Conservation (phyloP, 2,329 filamentous ascomycete species). For the Pyrenophora seminiperda region DNA sequence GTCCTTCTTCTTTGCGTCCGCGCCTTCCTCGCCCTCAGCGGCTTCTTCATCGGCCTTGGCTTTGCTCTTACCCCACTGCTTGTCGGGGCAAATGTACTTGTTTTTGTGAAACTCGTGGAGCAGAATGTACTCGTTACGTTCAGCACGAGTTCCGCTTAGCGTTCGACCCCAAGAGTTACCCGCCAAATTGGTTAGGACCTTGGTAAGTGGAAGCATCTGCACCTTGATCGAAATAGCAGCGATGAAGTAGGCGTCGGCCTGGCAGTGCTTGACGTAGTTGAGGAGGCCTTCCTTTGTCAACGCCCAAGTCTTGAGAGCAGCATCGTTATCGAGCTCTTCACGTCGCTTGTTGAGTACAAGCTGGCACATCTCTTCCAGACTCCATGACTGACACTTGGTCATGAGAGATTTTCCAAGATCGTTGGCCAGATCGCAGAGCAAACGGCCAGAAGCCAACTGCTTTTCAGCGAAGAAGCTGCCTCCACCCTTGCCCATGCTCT, state of each 20-base stretch:
- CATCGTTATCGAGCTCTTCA: constrained; percentile 86
- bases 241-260: constrained; percentile 95
- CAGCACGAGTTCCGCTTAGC: constrained; percentile 90
- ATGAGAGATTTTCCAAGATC: constrained; percentile 97
- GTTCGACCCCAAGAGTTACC: constrained; percentile 99
- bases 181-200: constrained; percentile 92
- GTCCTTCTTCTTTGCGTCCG: constrained; percentile 92
- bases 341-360: constrained; percentile 80
- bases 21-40: constrained; percentile 69
- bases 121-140: constrained; percentile 98
- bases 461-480: constrained; percentile 93
- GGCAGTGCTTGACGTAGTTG: constrained; percentile 92
- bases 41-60: constrained; percentile 73
- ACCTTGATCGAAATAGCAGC: constrained; percentile 86
- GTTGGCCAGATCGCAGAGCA: constrained; percentile 93
- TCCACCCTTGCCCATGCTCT: constrained; percentile 80
- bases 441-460: constrained; percentile 82
- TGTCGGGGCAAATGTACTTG: constrained; percentile 98
- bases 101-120: constrained; percentile 95
- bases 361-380: constrained; percentile 94
- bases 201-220: constrained; percentile 91
- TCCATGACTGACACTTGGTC: constrained; percentile 98
- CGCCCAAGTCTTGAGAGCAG: constrained; percentile 84
- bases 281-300: constrained; percentile 81
- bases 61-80: constrained; percentile 79